Evolutionary conservation across 495 filamentous ascomycete genomes (phyloP).

Genomic region (Aspergillus steynii): DNA sequence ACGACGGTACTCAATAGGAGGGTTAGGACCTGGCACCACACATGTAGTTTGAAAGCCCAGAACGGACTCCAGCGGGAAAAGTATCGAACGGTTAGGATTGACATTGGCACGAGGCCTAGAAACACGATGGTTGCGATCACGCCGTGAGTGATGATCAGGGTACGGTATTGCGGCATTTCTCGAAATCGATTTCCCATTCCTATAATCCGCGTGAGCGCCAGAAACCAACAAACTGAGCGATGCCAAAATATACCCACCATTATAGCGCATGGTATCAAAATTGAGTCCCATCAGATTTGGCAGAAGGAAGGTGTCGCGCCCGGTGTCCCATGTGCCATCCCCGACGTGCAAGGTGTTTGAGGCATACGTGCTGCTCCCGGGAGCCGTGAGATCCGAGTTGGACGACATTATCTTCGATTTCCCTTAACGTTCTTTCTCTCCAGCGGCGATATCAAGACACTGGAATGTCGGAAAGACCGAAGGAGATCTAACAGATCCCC

Average conservation of each 20-base stretch:
- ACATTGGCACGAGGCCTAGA: conserved; percentile 75
- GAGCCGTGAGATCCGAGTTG: conserved; percentile 60
- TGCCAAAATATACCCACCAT: conserved; percentile 60
- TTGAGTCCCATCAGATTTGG: conserved; percentile 86
- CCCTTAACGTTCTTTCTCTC: neutral
- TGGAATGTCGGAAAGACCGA: conserved; percentile 38
- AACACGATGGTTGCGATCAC: conserved; percentile 87
- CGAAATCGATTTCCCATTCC: conserved; percentile 92
- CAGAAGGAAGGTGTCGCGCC: conserved; percentile 81
- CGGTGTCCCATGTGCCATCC: conserved; percentile 88
- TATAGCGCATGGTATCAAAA: conserved; percentile 93
- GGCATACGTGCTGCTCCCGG: conserved; percentile 79
- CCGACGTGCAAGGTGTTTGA: conserved; percentile 84
- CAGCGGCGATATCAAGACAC: conserved; percentile 21
- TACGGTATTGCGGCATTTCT: conserved; percentile 72
- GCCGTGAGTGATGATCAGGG: conserved; percentile 78
- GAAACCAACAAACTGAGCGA: neutral
- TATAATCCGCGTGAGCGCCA: conserved; percentile 30
- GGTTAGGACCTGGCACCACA: conserved; percentile 83
- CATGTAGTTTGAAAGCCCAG: conserved; percentile 73
- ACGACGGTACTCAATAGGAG: conserved; percentile 68
- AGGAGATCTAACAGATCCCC: conserved; percentile 54
- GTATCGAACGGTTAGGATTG: conserved; percentile 78
- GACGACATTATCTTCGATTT: conserved; percentile 36
- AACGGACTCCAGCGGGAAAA: conserved; percentile 60